These are phyloP conservation scores for Globisporangium carolinianum DNA, from an alignment of 352 stramenopile species.

Conservation along the genomic window DNA sequence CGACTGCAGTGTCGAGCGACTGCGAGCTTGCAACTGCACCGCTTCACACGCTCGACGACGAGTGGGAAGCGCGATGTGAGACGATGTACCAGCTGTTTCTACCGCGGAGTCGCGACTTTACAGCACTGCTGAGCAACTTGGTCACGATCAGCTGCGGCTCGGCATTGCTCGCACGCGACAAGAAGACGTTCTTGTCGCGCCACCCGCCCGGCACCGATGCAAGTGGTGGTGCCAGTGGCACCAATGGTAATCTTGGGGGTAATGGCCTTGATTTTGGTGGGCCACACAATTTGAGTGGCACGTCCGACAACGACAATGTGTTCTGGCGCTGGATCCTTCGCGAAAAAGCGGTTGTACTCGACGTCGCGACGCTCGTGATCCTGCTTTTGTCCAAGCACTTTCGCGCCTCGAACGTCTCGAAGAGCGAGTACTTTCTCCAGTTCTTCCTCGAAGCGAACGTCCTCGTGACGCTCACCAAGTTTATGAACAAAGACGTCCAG, in stretches of 20 bases:
- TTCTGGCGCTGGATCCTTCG: slow-evolving; percentile 83
- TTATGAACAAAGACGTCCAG: slow-evolving; percentile 81
- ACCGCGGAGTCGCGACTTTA: slow-evolving; percentile 65
- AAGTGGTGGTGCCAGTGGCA: slow-evolving; percentile 24
- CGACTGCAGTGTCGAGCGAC: slow-evolving; percentile 32
- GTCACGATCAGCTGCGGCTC: slow-evolving; percentile 60
- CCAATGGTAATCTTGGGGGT: too few relatives aligned
- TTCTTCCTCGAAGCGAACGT: slow-evolving; percentile 76
- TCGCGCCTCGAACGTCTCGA: slow-evolving; percentile 60
- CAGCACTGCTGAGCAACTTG: slow-evolving; percentile 56
- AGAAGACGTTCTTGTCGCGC: slow-evolving; percentile 74
- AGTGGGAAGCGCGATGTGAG: slow-evolving; percentile 68
- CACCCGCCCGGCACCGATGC: slow-evolving; percentile 44
- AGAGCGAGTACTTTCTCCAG: slow-evolving; percentile 75
- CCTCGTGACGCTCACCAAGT: slow-evolving; percentile 70
- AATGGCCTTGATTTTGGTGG: slow-evolving; percentile 22
- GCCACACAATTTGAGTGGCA: slow-evolving; percentile 4
- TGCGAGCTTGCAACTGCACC: slow-evolving; percentile 33
- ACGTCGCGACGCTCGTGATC: slow-evolving; percentile 58
- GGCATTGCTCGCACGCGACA: slow-evolving; percentile 64
- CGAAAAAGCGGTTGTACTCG: slow-evolving; percentile 72
- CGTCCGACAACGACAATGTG: slow-evolving; percentile 43
- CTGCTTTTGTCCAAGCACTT: slow-evolving; percentile 77
- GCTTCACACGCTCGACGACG: slow-evolving; percentile 51
- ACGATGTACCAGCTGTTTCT: slow-evolving; percentile 65